A percentile compares a stretch with the other conserved stretches of the same genome.
Evolutionary conservation across 169 alveolate species (phyloP).

Genomic region (Plasmodium malariae): DNA sequence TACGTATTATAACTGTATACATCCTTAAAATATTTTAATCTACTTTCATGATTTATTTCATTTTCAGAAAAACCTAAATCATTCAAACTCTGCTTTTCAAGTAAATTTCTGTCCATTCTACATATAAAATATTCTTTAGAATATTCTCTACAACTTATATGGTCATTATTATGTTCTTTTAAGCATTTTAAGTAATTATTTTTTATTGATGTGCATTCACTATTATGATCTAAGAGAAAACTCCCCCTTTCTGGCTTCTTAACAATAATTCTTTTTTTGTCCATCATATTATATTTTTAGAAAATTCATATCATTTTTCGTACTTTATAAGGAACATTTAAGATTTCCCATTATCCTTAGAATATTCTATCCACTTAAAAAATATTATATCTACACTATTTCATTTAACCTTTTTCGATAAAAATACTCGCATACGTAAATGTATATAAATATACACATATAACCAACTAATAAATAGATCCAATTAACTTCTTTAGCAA

Average conservation of each 20-base stretch:
- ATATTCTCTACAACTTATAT: constrained; percentile 75
- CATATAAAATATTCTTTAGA: constrained; percentile 78
- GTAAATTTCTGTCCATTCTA: constrained; percentile 77
- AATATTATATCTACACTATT: too few species aligned
- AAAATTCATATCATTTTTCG: not conserved
- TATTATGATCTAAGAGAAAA: constrained; percentile 77
- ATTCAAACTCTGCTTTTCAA: constrained; percentile 62
- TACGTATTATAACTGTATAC: constrained; percentile 64
- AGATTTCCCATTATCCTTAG: constrained; percentile 1
- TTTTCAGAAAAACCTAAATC: constrained; percentile 68
- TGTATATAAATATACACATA: not conserved
- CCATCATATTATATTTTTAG: constrained; percentile 9
- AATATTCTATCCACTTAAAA: too few species aligned
- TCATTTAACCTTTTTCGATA: not conserved
- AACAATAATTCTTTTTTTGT: constrained; percentile 53
- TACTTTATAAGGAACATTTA: not conserved
- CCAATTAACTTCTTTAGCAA: too few species aligned
- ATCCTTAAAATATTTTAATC: constrained; percentile 57
- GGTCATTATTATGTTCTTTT: constrained; percentile 72
- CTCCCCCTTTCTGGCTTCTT: constrained; percentile 80
- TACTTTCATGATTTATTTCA: constrained; percentile 48
- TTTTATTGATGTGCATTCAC: constrained; percentile 75
- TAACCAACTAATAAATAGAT: not conserved
- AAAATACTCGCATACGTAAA: not conserved
- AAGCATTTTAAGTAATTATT: constrained; percentile 74